Evolutionary conservation across 768 basidiomycete species (phyloP).

Genomic region (Termitomyces sp.): DNA sequence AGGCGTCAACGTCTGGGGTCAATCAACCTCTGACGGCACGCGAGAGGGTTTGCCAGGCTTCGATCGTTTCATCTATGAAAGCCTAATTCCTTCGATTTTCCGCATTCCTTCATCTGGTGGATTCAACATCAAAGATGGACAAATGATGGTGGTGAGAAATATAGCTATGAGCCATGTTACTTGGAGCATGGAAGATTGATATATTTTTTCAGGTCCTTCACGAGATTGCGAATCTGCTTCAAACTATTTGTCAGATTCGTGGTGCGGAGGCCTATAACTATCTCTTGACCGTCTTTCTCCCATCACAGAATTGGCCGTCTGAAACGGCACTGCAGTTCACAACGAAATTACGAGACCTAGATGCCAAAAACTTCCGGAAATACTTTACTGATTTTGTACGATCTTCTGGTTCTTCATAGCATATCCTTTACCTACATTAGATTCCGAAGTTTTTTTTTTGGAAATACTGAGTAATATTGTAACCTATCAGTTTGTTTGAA

Average conservation of each 20-base stretch:
- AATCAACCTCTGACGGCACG: conserved; percentile 39
- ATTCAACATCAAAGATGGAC: conserved; percentile 88
- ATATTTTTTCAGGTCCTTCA: conserved; percentile 63
- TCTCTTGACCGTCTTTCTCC: conserved; percentile 76
- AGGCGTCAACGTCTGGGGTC: conserved; percentile 68
- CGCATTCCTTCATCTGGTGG: conserved; percentile 72
- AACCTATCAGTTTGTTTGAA: conserved; percentile 4
- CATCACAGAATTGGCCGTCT: conserved; percentile 84
- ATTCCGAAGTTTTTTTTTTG: conserved; percentile 10
- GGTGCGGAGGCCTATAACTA: conserved; percentile 82
- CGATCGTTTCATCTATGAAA: conserved; percentile 88
- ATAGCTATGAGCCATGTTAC: neutral
- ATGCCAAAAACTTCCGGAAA: conserved; percentile 76
- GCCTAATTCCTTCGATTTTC: conserved; percentile 79
- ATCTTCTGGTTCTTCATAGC: conserved; percentile 64
- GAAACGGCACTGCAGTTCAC: conserved; percentile 72
- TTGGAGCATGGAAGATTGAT: neutral
- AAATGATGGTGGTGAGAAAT: conserved; percentile 68
- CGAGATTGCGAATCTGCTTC: conserved; percentile 85
- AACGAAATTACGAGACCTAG: conserved; percentile 68
- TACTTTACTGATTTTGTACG: conserved; percentile 85
- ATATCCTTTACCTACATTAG: conserved; percentile 7
- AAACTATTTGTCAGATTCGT: conserved; percentile 71
- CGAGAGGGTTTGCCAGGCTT: conserved; percentile 74
- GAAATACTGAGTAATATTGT: conserved; percentile 10